Evolutionary conservation across 345 rosid genomes (phyloP).

Genomic region (Luvunga scandens): DNA sequence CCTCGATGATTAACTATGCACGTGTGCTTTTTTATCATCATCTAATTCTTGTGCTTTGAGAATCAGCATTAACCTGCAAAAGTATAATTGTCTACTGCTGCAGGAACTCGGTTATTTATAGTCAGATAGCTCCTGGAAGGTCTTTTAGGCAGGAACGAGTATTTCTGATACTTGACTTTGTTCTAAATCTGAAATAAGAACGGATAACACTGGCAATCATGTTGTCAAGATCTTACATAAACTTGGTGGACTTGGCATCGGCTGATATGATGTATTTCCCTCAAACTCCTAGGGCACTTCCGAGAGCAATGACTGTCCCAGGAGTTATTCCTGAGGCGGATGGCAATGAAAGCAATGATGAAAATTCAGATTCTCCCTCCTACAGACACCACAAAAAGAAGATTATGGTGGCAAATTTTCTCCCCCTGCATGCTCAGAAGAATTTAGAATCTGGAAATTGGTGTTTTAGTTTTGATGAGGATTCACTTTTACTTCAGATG

Average conservation of each 20-base stretch:
- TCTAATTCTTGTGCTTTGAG: not conserved
- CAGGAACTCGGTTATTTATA: conserved; percentile 11
- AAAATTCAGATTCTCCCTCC: conserved; percentile 27
- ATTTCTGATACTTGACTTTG: not conserved
- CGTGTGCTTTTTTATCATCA: not conserved
- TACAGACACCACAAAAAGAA: conserved; percentile 21
- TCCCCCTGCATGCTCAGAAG: conserved; percentile 41
- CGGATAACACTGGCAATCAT: conserved; percentile 18
- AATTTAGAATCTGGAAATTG: conserved; percentile 36
- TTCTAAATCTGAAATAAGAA: not conserved
- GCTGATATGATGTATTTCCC: conserved; percentile 55
- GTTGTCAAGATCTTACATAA: conserved; percentile 67
- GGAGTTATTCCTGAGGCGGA: conserved; percentile 53
- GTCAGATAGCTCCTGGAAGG: not conserved
- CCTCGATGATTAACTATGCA: not conserved
- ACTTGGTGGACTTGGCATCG: conserved; percentile 59
- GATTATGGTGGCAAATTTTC: conserved; percentile 43
- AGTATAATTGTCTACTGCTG: conserved; percentile 3
- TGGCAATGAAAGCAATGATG: conserved; percentile 28
- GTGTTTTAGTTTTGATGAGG: conserved; percentile 35
- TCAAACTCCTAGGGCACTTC: conserved; percentile 50
- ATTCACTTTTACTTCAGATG: conserved; percentile 37
- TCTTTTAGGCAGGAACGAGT: not conserved
- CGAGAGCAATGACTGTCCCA: conserved; percentile 52
- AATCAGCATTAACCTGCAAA: not conserved